Evolutionary conservation across 2,329 filamentous ascomycete genomes (phyloP).

Genomic region (Epicoccum nigrum): DNA sequence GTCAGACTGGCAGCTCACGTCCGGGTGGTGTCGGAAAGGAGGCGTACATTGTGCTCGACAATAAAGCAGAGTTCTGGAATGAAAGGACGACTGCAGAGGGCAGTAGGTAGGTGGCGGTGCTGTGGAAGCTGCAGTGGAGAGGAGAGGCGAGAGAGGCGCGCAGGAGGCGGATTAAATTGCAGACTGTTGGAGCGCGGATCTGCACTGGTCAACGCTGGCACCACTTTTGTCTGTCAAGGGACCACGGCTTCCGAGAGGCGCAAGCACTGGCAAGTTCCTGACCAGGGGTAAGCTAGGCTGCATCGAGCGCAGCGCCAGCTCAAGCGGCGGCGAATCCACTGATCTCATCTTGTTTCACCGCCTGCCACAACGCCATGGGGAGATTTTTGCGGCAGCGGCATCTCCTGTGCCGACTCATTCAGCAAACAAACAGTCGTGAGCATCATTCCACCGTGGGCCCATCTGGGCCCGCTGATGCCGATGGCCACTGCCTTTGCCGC

Average conservation of each 20-base stretch:
- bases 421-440: constrained; percentile 7
- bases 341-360: constrained; percentile 25
- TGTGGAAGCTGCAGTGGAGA: constrained; percentile 25
- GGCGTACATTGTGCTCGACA: constrained; percentile 35
- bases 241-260: constrained; percentile 25
- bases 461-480: constrained; percentile 16
- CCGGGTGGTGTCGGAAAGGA: constrained; percentile 11
- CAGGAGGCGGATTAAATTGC: constrained; percentile 41
- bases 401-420: constrained; percentile 21
- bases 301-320: constrained; percentile 1
- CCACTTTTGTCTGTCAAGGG: constrained; percentile 38
- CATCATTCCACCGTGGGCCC: constrained; percentile 33
- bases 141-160: constrained; percentile 22
- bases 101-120: constrained; percentile 4
- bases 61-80: constrained; percentile 15
- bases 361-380: constrained; percentile 24
- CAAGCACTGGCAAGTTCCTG: constrained; percentile 22
- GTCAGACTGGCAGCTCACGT: constrained; percentile 26
- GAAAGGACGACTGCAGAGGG: constrained; percentile 26
- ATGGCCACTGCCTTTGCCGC: constrained; percentile 3
- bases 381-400: constrained; percentile 28
- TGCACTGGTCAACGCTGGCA: constrained; percentile 21
- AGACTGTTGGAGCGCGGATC: constrained; percentile 34
- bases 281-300: constrained; percentile 14
- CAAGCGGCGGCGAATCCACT: constrained; percentile 21